phyloP scores from a whole-genome alignment of 2,329 filamentous ascomycete genomes.

The Penicillium sp. region DNA sequence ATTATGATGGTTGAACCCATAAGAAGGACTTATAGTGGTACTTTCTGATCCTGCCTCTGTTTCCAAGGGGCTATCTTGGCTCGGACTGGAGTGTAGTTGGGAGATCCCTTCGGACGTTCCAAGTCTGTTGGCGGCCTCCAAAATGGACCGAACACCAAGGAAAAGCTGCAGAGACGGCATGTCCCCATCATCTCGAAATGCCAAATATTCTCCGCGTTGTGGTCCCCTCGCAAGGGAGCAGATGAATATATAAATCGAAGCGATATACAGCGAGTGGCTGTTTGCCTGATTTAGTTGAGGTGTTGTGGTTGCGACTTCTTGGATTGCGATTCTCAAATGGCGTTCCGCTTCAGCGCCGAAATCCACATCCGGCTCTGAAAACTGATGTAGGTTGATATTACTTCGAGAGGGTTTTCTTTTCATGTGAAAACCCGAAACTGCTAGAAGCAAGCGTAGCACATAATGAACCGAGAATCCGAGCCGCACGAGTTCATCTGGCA shows the following conservation, averaged over 20 bases:
- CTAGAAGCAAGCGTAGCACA: conserved; percentile 14
- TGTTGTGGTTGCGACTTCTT: conserved; percentile 4
- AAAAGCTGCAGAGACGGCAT: conserved; percentile 8
- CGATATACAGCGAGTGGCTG: background rate
- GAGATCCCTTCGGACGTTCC: background rate
- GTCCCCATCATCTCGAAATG: conserved; percentile 9
- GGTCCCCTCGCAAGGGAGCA: background rate
- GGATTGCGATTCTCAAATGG: conserved; percentile 10
- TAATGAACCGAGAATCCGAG: conserved; percentile 13
- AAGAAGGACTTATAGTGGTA: background rate
- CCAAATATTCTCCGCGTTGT: conserved; percentile 15
- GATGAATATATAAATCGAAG: background rate
- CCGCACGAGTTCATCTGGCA: conserved; percentile 3
- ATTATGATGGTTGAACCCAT: background rate
- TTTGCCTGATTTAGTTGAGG: conserved; percentile 2
- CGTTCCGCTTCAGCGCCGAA: conserved; percentile 7
- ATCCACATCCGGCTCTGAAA: background rate
- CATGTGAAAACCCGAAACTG: conserved; percentile 14
- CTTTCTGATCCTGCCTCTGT: background rate
- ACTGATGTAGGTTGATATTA: background rate
- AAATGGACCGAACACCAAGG: conserved; percentile 14
- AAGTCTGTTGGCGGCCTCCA: conserved; percentile 4
- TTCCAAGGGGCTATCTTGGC: background rate
- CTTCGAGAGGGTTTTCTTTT: background rate
- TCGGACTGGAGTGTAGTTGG: background rate